Evolutionary conservation across 352 stramenopile genomes (phyloP), one percentile per base, ranked within the genome.

Genomic region (Phytopythium mirpurense): DNA sequence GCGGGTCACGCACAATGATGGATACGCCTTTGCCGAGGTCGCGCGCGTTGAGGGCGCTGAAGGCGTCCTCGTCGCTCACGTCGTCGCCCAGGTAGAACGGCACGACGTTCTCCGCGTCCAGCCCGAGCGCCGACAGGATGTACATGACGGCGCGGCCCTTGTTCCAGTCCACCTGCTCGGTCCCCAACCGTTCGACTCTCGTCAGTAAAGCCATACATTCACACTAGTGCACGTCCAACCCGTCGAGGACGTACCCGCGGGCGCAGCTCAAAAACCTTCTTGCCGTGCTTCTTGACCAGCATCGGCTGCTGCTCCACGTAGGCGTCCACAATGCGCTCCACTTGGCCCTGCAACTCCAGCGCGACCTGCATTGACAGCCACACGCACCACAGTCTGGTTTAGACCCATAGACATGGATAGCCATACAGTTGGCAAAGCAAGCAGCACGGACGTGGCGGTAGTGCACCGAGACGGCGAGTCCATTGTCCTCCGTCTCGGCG

Each of bases 271-370:
- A 89, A 92, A 5, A 93, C 81, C 68, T 87, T 81, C 48, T 90
- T 90, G 55, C 75, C 78, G 65, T 77, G 70, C 64, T 80, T 83
- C 59, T 87, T 83, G 32, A 70, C 71, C 9, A 86, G 65, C 34
- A 54, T 70, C 19, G 70, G 68, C 41, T 80, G 59, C 15, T 59
- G 67, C 12, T 46, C 46, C 24, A 82, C 53, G 60, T 92, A 98
- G 50, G 60, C 62, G 47, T 95, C 78, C 12, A 98, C 73, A 41
- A 98, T 97, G 11, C 74, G 62, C 32, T 87, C 68, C 6, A 98
- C 89, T 2, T 88, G 54, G n/a, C 60, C 55, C 44, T 86, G 72
- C 11, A 79, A 59, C 24, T 62, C 58, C 7, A 60, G 59, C 31
- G 65, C 70, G 44, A 79, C 64, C 70, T 76, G 52, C 24, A 9